Conservation (phyloP, 2,329 filamentous ascomycete genomes). For the Aspergillus texensis region DNA sequence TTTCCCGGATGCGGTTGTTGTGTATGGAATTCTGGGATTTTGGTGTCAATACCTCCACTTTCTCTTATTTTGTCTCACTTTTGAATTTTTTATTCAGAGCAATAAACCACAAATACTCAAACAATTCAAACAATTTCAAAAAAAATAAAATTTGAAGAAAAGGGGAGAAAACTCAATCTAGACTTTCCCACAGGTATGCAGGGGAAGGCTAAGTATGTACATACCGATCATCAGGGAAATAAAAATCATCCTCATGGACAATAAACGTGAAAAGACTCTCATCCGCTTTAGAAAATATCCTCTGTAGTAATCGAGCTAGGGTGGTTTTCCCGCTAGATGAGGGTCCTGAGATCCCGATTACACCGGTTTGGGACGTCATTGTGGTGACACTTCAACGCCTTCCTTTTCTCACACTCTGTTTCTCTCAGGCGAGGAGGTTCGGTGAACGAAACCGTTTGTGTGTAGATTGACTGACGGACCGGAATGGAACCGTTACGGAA, state of each 20-base stretch:
- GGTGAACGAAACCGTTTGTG: neutral
- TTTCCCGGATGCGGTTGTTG: slow-evolving; percentile 51
- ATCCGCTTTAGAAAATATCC: slow-evolving; percentile 66
- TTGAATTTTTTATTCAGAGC: neutral
- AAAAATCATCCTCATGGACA: slow-evolving; percentile 96
- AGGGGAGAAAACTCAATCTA: neutral
- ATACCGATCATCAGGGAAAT: slow-evolving; percentile 71
- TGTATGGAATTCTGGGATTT: slow-evolving; percentile 46
- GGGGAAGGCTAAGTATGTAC: neutral
- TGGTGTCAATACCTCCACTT: slow-evolving; percentile 8
- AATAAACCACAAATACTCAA: no score
- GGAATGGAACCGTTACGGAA: neutral
- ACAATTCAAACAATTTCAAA: no score
- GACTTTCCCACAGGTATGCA: neutral
- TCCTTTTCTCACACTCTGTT: neutral
- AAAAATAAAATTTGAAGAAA: neutral
- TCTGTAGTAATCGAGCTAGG: slow-evolving; percentile 78
- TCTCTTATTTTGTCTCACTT: neutral
- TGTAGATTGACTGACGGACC: neutral
- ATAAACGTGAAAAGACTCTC: slow-evolving; percentile 61
- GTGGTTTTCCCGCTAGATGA: slow-evolving; percentile 97
- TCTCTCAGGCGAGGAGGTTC: neutral
- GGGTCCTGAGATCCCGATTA: slow-evolving; percentile 83
- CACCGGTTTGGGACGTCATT: slow-evolving; percentile 41
- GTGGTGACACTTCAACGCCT: neutral